Conservation (phyloP, 139 green algal species). For the Microglena sp. region DNA sequence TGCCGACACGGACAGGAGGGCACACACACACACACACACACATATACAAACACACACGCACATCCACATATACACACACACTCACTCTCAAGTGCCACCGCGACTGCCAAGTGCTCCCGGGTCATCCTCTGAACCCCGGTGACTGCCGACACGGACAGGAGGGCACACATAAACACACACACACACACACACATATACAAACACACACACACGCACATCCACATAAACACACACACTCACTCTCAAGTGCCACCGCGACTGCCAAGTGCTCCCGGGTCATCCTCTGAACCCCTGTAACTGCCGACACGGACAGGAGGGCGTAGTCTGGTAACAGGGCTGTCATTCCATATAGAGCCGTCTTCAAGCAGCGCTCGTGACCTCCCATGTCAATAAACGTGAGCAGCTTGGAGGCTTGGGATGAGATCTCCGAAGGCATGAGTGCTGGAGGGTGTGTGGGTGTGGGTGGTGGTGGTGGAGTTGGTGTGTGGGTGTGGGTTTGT, state of each 20-base stretch:
- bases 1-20: too few species aligned
- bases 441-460: conserved; percentile 1
- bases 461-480: too few species aligned
- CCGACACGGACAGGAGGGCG: conserved; percentile 15
- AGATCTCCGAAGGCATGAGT: conserved; percentile 19
- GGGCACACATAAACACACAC: too few species aligned
- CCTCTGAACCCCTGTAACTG: too few species aligned
- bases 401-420: conserved; percentile 18
- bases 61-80: conserved; percentile 21
- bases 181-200: too few species aligned
- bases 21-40: too few species aligned
- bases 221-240: conserved; percentile 11
- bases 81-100: conserved; percentile 63
- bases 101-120: conserved; percentile 63
- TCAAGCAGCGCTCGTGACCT: conserved; percentile 69
- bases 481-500: too few species aligned
- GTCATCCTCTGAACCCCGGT: conserved; percentile 31
- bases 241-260: neutral
- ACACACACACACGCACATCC: too few species aligned
- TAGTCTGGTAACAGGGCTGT: conserved; percentile 57
- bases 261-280: neutral
- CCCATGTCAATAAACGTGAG: conserved; percentile 76
- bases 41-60: too few species aligned
- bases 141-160: too few species aligned
- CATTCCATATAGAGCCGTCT: conserved; percentile 68